Evolutionary conservation across 1,284 basidiomycete genomes (phyloP), one percentile per base, ranked within the genome.

Genomic region (Ceratobasidium sp.): DNA sequence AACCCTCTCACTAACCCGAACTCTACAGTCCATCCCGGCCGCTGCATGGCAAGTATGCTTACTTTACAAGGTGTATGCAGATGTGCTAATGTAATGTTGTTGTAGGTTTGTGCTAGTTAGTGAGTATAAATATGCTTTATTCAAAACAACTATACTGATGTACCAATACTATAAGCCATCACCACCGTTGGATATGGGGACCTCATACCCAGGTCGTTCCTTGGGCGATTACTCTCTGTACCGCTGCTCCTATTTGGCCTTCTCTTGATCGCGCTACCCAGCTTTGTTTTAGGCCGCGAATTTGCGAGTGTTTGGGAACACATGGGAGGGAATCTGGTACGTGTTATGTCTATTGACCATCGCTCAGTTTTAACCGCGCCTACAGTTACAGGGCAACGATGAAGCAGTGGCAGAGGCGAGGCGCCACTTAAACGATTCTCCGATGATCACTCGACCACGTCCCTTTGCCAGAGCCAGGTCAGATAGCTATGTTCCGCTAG

Each of bases 251-350:
- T 94, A 28, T 96, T 94, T 81, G 95, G 95, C 1, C 86, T 96
- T 8, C 86, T 97, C 0, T 87, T 96, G 54, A 95, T 96, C 81
- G 95, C 95, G 0, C 86, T 96, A 1, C 94, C 94, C 5, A 93
- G 91, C 79, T 96, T 97, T 80, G 94, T 97, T 0, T 89, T 96
- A 7, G 95, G 95, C 0, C 85, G 94, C 61, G 94, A 97, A 82
- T 97, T 97, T 82, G 94, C 93, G 77, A 86, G 91, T 10, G 92
- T 95, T 1, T 96, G 94, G 91, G 94, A 95, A 78, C 88, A 88
- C 26, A 94, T 96, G 83, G 76, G 77, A 28, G 74, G 76, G 31
- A 76, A 61, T 71, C 35, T 75, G 66, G 64, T 61, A 68, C 13
- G 49, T 13, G 17, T 45, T 28, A 13, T 45, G 33, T 23, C 35